These are phyloP conservation scores for Lentinula novae-zelandiae DNA, from an alignment of 1,284 basidiomycete species.

Conservation along the genomic window DNA sequence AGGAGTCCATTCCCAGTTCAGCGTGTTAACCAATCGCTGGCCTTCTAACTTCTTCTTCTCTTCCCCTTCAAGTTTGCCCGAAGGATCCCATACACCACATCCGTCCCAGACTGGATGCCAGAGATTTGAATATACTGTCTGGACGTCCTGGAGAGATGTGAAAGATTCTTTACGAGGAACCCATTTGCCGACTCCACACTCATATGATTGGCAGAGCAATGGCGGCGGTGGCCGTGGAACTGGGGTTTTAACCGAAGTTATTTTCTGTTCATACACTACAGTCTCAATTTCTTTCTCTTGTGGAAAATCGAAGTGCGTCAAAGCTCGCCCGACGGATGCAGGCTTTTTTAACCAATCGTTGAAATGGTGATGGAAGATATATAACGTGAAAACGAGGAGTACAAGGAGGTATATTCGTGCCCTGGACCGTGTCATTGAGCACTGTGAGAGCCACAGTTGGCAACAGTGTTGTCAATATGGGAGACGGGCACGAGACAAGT, in stretches of 20 bases:
- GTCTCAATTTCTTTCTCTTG: neutral
- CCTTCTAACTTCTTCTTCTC: slow-evolving; percentile 8
- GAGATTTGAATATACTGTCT: neutral
- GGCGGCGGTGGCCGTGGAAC: neutral
- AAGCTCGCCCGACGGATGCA: neutral
- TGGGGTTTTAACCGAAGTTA: neutral
- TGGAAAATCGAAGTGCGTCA: neutral
- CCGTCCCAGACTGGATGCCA: slow-evolving; percentile 1
- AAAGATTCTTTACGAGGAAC: neutral
- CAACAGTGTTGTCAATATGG: no score
- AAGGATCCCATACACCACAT: slow-evolving; percentile 1
- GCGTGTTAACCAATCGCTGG: neutral
- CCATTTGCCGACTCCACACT: slow-evolving; percentile 5
- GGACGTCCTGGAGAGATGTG: neutral
- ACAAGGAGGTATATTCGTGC: neutral
- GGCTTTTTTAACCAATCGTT: neutral
- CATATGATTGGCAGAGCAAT: slow-evolving; percentile 3
- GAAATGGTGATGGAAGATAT: neutral
- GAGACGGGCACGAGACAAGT: no score
- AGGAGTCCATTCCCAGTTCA: slow-evolving; percentile 12
- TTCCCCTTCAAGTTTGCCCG: neutral
- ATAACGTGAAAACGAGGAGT: neutral
- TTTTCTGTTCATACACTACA: neutral
- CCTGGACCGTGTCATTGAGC: neutral
- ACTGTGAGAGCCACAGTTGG: no score